These are phyloP conservation scores for Curvularia eragrostidis DNA, from an alignment of 2,329 filamentous ascomycete genomes.

Conservation along the genomic window DNA sequence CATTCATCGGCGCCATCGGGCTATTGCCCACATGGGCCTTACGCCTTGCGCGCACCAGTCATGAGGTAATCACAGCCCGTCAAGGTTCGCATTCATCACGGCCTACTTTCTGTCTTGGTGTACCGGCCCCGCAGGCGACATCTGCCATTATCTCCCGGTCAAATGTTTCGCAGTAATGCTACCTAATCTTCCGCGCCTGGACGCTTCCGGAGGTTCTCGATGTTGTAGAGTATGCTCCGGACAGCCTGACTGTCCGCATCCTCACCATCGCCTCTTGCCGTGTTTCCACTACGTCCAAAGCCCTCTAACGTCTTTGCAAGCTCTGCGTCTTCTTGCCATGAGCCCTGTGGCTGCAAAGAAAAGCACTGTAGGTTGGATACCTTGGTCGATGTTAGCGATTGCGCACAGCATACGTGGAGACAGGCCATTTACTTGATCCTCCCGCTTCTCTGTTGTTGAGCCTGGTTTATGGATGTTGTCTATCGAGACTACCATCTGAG, in stretches of 20 bases:
- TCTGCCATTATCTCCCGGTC: slow-evolving; percentile 1
- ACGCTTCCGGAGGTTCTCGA: slow-evolving; percentile 59
- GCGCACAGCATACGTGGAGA: slow-evolving; percentile 3
- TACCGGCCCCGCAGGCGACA: slow-evolving; percentile 4
- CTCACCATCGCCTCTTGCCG: slow-evolving; percentile 25
- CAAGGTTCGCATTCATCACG: slow-evolving; percentile 26
- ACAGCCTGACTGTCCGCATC: slow-evolving; percentile 48
- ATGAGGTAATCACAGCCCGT: slow-evolving; percentile 25
- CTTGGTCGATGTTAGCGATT: slow-evolving; percentile 26
- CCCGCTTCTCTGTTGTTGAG: slow-evolving; percentile 54
- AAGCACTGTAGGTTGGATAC: slow-evolving; percentile 38
- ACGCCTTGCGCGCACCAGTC: slow-evolving; percentile 9
- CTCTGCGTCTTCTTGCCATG: slow-evolving; percentile 33
- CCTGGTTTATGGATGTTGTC: slow-evolving; percentile 61
- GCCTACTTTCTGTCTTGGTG: slow-evolving; percentile 18
- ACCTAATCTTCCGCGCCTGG: slow-evolving; percentile 48
- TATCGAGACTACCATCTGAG: slow-evolving; percentile 57
- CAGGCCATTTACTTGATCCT: slow-evolving; percentile 35
- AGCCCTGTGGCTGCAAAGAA: slow-evolving; percentile 24
- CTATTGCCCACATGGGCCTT: slow-evolving; percentile 1
- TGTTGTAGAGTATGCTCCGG: slow-evolving; percentile 55
- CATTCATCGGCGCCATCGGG: neutral
- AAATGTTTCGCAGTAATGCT: slow-evolving; percentile 7
- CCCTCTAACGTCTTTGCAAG: slow-evolving; percentile 26
- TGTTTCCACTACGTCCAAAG: slow-evolving; percentile 23